These are phyloP conservation scores for Saprolegnia parasitica DNA, from an alignment of 352 stramenopile species.

Conservation along the genomic window DNA sequence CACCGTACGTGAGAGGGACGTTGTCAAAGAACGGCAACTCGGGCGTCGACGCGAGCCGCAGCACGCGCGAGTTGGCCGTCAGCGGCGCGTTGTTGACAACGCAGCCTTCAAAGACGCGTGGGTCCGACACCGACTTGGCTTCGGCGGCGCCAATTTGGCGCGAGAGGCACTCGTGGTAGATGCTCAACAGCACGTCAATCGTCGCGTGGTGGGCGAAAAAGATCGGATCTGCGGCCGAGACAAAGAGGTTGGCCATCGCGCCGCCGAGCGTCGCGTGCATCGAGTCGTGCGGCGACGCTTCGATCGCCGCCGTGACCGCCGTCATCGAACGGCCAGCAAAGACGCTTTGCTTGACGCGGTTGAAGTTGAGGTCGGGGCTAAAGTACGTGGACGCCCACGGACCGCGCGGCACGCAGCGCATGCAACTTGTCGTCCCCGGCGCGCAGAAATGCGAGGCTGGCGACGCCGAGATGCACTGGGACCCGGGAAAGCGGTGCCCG, in stretches of 20 bases:
- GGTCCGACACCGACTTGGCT: not conserved
- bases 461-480: not conserved
- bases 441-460: conserved; percentile 14
- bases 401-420: conserved; percentile 20
- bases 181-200: conserved; percentile 24
- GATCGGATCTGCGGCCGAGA: conserved; percentile 22
- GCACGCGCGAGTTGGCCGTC: not conserved
- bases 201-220: conserved; percentile 28
- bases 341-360: conserved; percentile 19
- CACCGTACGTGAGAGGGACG: conserved; percentile 34
- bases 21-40: conserved; percentile 26
- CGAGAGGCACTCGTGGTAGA: conserved; percentile 21
- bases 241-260: conserved; percentile 22
- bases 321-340: conserved; percentile 13
- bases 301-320: conserved; percentile 18
- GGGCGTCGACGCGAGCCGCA: not conserved
- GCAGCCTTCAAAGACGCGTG: conserved; percentile 23
- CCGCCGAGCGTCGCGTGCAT: conserved; percentile 24
- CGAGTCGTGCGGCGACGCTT: conserved; percentile 25
- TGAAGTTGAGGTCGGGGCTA: conserved; percentile 28
- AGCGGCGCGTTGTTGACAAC: not conserved
- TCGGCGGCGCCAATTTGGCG: conserved; percentile 3
- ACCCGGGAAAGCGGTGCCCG: not conserved
- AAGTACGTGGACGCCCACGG: conserved; percentile 21
- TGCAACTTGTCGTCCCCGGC: not conserved